Percentiles rank a stretch among this genome's conserved stretches.
Evolutionary conservation across 1,284 basidiomycete genomes (phyloP).

Genomic region (Pascua sp.): DNA sequence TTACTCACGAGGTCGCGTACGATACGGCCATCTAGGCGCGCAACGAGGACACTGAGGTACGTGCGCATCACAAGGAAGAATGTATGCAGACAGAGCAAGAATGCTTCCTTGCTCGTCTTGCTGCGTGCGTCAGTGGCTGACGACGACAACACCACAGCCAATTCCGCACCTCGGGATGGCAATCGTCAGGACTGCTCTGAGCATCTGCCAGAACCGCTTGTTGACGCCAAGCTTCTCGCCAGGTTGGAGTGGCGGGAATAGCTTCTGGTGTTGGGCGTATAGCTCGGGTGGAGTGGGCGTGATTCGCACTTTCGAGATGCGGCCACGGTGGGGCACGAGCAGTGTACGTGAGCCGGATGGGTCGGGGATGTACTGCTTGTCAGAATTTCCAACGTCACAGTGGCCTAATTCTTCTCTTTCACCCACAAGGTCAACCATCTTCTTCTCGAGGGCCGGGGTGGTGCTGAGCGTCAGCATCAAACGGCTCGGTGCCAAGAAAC

Average conservation of each 20-base stretch:
- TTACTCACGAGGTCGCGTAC: slow-evolving; percentile 73
- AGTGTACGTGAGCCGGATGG: slow-evolving; percentile 59
- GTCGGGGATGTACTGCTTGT: slow-evolving; percentile 42
- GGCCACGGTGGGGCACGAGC: slow-evolving; percentile 63
- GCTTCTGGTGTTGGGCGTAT: slow-evolving; percentile 30
- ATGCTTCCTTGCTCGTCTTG: slow-evolving; percentile 68
- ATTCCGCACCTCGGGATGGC: slow-evolving; percentile 58
- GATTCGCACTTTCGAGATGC: slow-evolving; percentile 60
- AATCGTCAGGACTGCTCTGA: slow-evolving; percentile 70
- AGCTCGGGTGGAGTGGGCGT: slow-evolving; percentile 33
- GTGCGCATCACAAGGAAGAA: slow-evolving; percentile 84
- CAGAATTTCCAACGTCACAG: neutral
- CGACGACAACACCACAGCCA: too few relatives aligned
- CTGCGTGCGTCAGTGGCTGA: slow-evolving; percentile 37
- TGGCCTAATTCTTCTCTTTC: neutral
- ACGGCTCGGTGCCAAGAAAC: neutral
- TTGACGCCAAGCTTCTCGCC: slow-evolving; percentile 69
- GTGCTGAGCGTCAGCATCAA: slow-evolving; percentile 25
- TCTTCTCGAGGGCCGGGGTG: slow-evolving; percentile 49
- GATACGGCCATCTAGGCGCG: slow-evolving; percentile 82
- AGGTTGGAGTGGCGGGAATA: slow-evolving; percentile 35
- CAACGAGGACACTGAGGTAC: slow-evolving; percentile 79
- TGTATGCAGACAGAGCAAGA: slow-evolving; percentile 75
- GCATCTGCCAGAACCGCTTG: slow-evolving; percentile 71
- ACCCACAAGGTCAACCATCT: slow-evolving; percentile 47